phyloP scores from a whole-genome alignment of 495 filamentous ascomycete genomes.

The Lasiosphaeria miniovina region DNA sequence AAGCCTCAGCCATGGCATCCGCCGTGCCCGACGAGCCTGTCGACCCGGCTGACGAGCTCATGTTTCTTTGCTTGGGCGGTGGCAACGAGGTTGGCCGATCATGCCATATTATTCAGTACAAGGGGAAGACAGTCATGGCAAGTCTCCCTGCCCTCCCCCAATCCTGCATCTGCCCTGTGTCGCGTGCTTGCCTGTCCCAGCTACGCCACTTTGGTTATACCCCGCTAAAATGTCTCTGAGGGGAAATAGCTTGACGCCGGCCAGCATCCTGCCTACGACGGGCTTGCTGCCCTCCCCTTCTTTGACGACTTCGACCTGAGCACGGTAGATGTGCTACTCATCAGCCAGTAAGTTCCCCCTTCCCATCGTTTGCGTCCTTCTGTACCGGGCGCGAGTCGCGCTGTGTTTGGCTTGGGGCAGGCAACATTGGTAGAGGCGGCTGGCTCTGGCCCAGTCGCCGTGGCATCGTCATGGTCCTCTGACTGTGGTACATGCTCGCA shows the following conservation, averaged over 20 bases:
- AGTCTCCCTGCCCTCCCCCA: slow-evolving; percentile 22
- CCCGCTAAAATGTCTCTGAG: too few relatives aligned
- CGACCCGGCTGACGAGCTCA: slow-evolving; percentile 80
- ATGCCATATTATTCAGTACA: slow-evolving; percentile 97
- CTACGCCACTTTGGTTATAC: not conserved
- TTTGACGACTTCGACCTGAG: slow-evolving; percentile 98
- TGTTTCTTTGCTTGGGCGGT: slow-evolving; percentile 89
- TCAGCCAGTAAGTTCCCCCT: slow-evolving; percentile 81
- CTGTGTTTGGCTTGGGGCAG: slow-evolving; percentile 20
- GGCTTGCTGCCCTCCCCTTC: slow-evolving; percentile 88
- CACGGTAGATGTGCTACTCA: slow-evolving; percentile 92
- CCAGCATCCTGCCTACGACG: slow-evolving; percentile 95
- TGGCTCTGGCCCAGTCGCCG: slow-evolving; percentile 15
- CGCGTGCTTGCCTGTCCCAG: slow-evolving; percentile 14
- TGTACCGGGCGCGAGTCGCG: slow-evolving; percentile 11
- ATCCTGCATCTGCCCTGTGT: not conserved
- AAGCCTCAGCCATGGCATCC: slow-evolving; percentile 63
- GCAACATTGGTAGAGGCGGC: slow-evolving; percentile 21
- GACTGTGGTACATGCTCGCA: slow-evolving; percentile 1
- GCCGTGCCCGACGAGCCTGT: slow-evolving; percentile 63
- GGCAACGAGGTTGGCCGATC: slow-evolving; percentile 97
- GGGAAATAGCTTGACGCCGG: slow-evolving; percentile 80
- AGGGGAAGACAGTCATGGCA: slow-evolving; percentile 98
- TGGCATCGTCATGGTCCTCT: slow-evolving; percentile 6
- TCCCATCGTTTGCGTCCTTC: slow-evolving; percentile 15